Conservation (phyloP, 2,329 filamentous ascomycete genomes). For the Achaetomium macrosporum region DNA sequence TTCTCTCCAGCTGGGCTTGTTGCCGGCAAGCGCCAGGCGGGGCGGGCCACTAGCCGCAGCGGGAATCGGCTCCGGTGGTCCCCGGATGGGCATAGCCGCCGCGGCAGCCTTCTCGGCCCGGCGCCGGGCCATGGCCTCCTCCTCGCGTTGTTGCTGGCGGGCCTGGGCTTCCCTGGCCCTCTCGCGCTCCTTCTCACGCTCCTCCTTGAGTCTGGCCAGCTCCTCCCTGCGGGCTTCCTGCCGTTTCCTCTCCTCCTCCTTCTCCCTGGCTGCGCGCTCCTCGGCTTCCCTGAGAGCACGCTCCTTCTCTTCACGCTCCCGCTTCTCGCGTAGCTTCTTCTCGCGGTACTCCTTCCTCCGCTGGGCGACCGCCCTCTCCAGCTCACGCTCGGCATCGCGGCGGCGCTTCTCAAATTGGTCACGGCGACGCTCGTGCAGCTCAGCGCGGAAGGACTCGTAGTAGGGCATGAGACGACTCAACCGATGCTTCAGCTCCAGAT, state of each 20-base stretch:
- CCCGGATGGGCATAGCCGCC: slow-evolving; percentile 26
- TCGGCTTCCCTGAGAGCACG: slow-evolving; percentile 73
- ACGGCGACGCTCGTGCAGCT: slow-evolving; percentile 78
- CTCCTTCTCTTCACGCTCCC: slow-evolving; percentile 80
- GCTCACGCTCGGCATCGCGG: slow-evolving; percentile 83
- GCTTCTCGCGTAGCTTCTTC: slow-evolving; percentile 72
- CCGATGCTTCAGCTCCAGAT: slow-evolving; percentile 88
- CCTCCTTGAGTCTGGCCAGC: slow-evolving; percentile 60
- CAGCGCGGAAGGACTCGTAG: slow-evolving; percentile 78
- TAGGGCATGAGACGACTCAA: slow-evolving; percentile 75
- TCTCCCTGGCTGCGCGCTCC: slow-evolving; percentile 73
- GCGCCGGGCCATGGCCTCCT: slow-evolving; percentile 75
- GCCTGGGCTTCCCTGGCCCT: slow-evolving; percentile 60
- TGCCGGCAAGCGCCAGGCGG: slow-evolving; percentile 54
- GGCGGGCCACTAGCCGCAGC: slow-evolving; percentile 45
- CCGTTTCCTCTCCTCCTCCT: slow-evolving; percentile 72
- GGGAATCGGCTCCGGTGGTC: slow-evolving; percentile 40
- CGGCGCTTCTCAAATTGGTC: slow-evolving; percentile 95
- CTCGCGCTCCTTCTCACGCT: slow-evolving; percentile 61
- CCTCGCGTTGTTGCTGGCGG: slow-evolving; percentile 74
- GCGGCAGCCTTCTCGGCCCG: slow-evolving; percentile 52
- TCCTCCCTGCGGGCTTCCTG: slow-evolving; percentile 75
- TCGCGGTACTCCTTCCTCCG: slow-evolving; percentile 87
- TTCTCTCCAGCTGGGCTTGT: slow-evolving; percentile 67
- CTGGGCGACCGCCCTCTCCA: slow-evolving; percentile 83